Evolutionary conservation across 306 rosid genomes (phyloP).

Genomic region (Rubus parviflorus): DNA sequence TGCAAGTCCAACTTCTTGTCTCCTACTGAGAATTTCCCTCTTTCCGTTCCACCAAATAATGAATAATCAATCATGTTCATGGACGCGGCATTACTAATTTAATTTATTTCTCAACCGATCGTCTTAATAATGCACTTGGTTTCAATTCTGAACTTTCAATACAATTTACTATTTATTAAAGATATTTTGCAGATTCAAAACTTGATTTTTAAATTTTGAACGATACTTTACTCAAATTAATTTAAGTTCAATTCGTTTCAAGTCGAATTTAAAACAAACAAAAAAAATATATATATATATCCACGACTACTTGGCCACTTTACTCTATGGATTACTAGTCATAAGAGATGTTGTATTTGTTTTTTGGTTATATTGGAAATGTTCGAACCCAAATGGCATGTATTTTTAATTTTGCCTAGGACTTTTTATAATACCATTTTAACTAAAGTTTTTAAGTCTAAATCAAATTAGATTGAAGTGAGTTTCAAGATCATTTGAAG

Average conservation of each 20-base stretch:
- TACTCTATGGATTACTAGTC: no score
- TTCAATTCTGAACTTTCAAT: not conserved
- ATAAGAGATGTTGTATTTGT: no score
- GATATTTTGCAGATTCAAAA: not conserved
- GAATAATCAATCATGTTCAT: not conserved
- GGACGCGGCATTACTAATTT: not conserved
- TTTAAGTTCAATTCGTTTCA: not conserved
- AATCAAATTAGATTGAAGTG: no score
- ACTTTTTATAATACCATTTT: no score
- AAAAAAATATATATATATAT: no score
- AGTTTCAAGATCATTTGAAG: no score
- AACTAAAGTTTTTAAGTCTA: no score
- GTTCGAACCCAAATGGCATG: no score
- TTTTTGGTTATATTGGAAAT: no score
- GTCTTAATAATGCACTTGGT: not conserved
- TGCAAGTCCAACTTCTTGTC: not conserved
- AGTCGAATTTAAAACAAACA: no score
- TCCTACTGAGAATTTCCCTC: not conserved
- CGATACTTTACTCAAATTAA: not conserved
- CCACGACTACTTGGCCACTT: no score
- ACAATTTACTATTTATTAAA: not conserved
- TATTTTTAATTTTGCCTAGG: no score
- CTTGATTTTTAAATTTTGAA: not conserved
- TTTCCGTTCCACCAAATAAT: not conserved
- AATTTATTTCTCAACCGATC: not conserved